Evolutionary conservation across 164 flowering plant species (phyloP).

Genomic region (Sedum album): DNA sequence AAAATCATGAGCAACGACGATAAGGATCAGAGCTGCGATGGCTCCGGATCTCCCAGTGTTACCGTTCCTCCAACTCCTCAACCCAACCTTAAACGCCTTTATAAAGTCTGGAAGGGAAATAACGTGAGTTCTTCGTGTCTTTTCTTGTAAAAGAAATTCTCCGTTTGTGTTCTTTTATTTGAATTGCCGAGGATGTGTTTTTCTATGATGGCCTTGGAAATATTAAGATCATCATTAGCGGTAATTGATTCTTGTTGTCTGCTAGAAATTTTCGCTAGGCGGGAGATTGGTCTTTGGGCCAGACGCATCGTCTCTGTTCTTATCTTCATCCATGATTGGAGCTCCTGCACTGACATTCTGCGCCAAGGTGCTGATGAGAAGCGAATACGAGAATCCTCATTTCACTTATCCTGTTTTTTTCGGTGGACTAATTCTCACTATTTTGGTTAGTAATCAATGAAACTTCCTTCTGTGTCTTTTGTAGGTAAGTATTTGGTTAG

Average conservation of each 20-base stretch:
- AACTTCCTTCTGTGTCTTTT: too few species aligned
- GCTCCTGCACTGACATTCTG: conserved; percentile 47
- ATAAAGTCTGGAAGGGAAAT: conserved; percentile 40
- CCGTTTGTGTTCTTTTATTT: conserved; percentile 7
- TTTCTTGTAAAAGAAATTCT: neutral
- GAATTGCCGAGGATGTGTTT: neutral
- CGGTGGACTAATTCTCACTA: conserved; percentile 32
- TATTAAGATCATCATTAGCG: neutral
- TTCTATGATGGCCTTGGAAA: neutral
- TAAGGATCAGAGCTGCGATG: neutral
- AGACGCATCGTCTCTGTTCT: conserved; percentile 57
- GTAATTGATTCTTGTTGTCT: neutral
- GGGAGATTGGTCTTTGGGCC: conserved; percentile 82
- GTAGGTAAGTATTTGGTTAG: neutral
- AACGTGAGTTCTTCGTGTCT: conserved; percentile 21
- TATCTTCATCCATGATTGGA: conserved; percentile 34
- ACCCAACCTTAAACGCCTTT: conserved; percentile 12
- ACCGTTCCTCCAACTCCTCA: conserved; percentile 2
- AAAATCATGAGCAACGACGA: neutral
- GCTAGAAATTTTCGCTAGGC: conserved; percentile 53
- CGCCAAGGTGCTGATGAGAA: conserved; percentile 27
- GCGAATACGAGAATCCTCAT: conserved; percentile 14
- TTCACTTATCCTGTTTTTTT: conserved; percentile 28
- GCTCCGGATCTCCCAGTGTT: neutral
- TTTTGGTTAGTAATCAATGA: conserved; percentile 28